These are phyloP conservation scores for Pichia sp. DNA, from an alignment of 1,139 yeast genomes.

Conservation along the genomic window DNA sequence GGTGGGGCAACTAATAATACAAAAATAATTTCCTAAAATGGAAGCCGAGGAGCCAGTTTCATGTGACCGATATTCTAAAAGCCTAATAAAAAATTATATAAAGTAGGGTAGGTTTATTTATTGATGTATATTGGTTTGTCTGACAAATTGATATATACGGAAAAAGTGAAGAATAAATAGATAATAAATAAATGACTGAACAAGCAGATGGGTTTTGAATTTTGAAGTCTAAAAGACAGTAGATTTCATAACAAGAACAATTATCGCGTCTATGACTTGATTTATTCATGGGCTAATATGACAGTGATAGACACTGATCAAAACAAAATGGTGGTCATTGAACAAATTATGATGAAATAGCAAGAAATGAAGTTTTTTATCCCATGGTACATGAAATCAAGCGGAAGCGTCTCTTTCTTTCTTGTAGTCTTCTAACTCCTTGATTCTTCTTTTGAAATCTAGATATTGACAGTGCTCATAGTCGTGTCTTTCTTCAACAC, in stretches of 20 bases:
- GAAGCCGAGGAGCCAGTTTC: neutral
- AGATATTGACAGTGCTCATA: constrained; percentile 85
- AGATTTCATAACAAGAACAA: neutral
- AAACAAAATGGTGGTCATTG: neutral
- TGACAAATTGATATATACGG: neutral
- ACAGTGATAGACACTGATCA: neutral
- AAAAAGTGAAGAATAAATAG: constrained; percentile 5
- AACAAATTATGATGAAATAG: neutral
- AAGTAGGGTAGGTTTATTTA: neutral
- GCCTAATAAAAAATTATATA: neutral
- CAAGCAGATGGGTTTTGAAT: neutral
- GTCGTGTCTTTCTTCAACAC: constrained; percentile 74
- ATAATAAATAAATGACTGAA: constrained; percentile 1
- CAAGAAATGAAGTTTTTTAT: neutral
- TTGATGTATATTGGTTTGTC: neutral
- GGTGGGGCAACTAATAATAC: neutral
- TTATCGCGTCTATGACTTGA: neutral
- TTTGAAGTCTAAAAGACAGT: neutral
- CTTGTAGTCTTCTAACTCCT: constrained; percentile 61
- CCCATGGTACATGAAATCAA: neutral
- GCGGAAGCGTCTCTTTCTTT: constrained; percentile 32
- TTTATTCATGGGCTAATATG: neutral
- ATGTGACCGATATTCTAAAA: neutral
- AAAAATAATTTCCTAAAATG: neutral
- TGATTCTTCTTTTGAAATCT: constrained; percentile 78